Percentiles rank a stretch among this genome's conserved stretches.
These are phyloP conservation scores for Penicillium thymicola DNA, from an alignment of 2,329 filamentous ascomycete genomes.

Conservation along the genomic window DNA sequence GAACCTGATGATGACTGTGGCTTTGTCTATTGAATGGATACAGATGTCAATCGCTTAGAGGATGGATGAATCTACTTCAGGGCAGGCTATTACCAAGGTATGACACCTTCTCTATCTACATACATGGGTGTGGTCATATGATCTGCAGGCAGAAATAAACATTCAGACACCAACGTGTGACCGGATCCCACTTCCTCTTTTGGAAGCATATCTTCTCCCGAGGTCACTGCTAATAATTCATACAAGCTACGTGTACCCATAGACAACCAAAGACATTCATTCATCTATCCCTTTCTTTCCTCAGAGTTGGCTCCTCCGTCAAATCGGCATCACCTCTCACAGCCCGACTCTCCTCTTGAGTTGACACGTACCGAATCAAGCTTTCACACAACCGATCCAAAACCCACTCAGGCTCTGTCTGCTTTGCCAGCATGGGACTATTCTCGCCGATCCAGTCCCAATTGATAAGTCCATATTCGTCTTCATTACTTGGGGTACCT, in stretches of 20 bases:
- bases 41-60: not conserved
- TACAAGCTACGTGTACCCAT: not conserved
- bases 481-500: conserved; percentile 42
- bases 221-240: not conserved
- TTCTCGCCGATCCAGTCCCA: conserved; percentile 73
- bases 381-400: conserved; percentile 65
- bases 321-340: not conserved
- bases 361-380: conserved; percentile 47
- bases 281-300: conserved; percentile 26
- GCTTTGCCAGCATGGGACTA: conserved; percentile 63
- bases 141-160: not conserved
- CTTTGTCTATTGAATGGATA: not conserved
- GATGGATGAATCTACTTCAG: not conserved
- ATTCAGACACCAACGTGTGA: not conserved
- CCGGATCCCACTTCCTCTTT: not conserved
- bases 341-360: conserved; percentile 17
- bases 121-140: no score
- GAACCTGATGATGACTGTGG: not conserved
- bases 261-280: not conserved
- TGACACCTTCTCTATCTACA: no score
- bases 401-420: conserved; percentile 65
- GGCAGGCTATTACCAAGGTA: no score
- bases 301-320: conserved; percentile 20
- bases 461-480: conserved; percentile 58
- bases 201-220: not conserved